Evolutionary conservation across 495 filamentous ascomycete genomes (phyloP), one percentile per base, ranked within the genome.

Genomic region (Xylaria bambusicola): DNA sequence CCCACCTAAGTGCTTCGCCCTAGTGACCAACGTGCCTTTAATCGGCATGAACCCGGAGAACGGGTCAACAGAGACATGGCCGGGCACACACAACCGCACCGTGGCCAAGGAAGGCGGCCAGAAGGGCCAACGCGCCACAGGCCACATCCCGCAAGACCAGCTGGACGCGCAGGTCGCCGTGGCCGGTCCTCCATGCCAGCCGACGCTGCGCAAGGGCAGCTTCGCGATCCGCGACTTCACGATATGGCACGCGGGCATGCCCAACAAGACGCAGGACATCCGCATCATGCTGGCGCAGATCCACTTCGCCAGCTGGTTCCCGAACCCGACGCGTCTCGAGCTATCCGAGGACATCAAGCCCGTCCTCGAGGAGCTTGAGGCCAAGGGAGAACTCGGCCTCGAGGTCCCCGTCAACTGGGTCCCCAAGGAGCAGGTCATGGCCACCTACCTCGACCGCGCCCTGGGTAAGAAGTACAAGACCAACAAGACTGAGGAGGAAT

Each of bases 201-300:
- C 79, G 0, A 56, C 69, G 6, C 72, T 83, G 2, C 72, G 74
- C 18, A 85, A 83, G 57, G 82, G 84, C 1, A 77, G 77, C 40
- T 62, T 86, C 6, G 68, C 83, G 27, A 62, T 86, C 18, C 72
- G 84, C 10, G 83, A 86, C 67, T 66, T 86, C 55, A 68, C 84
- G 27, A 73, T 86, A 5, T 87, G 83, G 83, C 83, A 87, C 68
- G 82, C 80, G 6, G 84, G 84, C 0, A 82, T 83, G 74, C 84
- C 82, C 9, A 87, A 86, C 60, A 61, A 70, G 23, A 77, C 76
- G 1, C 63, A 75, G 21, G 67, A 72, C 15, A 72, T 76, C 1
- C 71, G 84, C 48, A 76, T 86, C 36, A 84, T 86, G 83, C 69
- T 87, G 13, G 81, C 82, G 15, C 78, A 83, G 72, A 84, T 80